A percentile compares a stretch with the other conserved stretches of the same genome.
Evolutionary conservation across 1,139 yeast species (phyloP).

Genomic region (Yamadazyma spencermartinsiae): DNA sequence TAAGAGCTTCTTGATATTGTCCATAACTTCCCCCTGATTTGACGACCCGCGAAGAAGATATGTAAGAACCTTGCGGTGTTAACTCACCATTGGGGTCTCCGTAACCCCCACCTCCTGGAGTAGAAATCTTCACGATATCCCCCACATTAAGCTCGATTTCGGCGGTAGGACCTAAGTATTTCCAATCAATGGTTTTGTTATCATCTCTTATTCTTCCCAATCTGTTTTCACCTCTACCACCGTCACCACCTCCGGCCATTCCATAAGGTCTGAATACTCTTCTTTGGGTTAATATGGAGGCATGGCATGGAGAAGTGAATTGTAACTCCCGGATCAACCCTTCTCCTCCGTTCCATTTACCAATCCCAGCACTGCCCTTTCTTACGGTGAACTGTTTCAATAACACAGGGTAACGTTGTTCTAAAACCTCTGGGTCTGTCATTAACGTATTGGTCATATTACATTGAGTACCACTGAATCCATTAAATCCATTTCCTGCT

Average conservation of each 20-base stretch:
- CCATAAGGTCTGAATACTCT: slow-evolving; percentile 24
- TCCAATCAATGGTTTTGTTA: slow-evolving; percentile 22
- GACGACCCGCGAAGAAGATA: slow-evolving; percentile 2
- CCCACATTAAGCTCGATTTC: slow-evolving; percentile 30
- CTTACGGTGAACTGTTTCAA: slow-evolving; percentile 31
- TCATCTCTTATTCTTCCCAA: slow-evolving; percentile 43
- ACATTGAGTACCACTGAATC: slow-evolving; percentile 44
- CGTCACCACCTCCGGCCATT: slow-evolving; percentile 38
- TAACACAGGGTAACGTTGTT: slow-evolving; percentile 36
- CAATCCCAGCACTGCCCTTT: slow-evolving; percentile 35
- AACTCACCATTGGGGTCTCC: slow-evolving; percentile 24
- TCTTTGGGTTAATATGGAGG: slow-evolving; percentile 21
- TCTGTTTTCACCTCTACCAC: slow-evolving; percentile 57
- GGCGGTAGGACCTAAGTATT: slow-evolving; percentile 22
- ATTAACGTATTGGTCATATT: slow-evolving; percentile 47
- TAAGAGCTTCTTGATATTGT: slow-evolving; percentile 14
- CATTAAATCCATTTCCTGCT: slow-evolving; percentile 38
- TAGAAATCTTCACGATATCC: slow-evolving; percentile 43
- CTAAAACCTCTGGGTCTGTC: slow-evolving; percentile 43
- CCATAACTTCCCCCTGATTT: slow-evolving; percentile 17
- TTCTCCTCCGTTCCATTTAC: slow-evolving; percentile 39
- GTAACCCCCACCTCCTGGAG: slow-evolving; percentile 61
- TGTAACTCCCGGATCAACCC: slow-evolving; percentile 24
- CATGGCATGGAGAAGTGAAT: slow-evolving; percentile 22
- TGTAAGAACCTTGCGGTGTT: slow-evolving; percentile 3